A percentile compares a stretch with the other conserved stretches of the same genome.
Evolutionary conservation across 345 rosid species (phyloP).

Genomic region (Noccaea bulbosa): DNA sequence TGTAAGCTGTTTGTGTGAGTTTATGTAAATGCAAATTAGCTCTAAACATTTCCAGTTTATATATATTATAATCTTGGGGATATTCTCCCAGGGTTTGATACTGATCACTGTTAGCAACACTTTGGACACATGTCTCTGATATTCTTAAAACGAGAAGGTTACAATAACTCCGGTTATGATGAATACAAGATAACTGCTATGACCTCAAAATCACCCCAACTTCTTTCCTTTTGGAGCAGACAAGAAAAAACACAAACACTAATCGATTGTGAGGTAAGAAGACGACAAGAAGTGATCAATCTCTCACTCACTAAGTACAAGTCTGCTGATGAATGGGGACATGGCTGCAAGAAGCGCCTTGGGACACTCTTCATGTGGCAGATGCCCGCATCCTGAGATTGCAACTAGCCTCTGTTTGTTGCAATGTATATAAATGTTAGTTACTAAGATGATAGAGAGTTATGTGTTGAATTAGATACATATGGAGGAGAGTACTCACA

Average conservation of each 20-base stretch:
- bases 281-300: slow-evolving; percentile 43
- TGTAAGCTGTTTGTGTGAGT: too few species aligned
- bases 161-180: slow-evolving; percentile 38
- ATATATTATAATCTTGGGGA: too few species aligned
- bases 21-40: too few species aligned
- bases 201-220: slow-evolving; percentile 38
- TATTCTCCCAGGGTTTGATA: too few species aligned
- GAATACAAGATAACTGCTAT: slow-evolving; percentile 13
- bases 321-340: slow-evolving; percentile 75
- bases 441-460: slow-evolving; percentile 11
- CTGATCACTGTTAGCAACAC: too few species aligned
- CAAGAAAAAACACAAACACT: slow-evolving; percentile 25
- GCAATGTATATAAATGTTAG: slow-evolving; percentile 17
- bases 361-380: slow-evolving; percentile 98
- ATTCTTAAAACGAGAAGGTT: background rate
- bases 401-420: slow-evolving; percentile 86
- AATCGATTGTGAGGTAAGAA: slow-evolving; percentile 39
- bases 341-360: slow-evolving; percentile 87
- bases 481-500: slow-evolving; percentile 78
- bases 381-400: slow-evolving; percentile 95
- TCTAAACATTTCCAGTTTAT: too few species aligned
- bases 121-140: too few species aligned
- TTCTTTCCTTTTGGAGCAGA: slow-evolving; percentile 35
- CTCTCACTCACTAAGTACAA: slow-evolving; percentile 54
- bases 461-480: slow-evolving; percentile 1